phyloP scores from a whole-genome alignment of 805 yeast genomes.

The Starmerella scarabaei region DNA sequence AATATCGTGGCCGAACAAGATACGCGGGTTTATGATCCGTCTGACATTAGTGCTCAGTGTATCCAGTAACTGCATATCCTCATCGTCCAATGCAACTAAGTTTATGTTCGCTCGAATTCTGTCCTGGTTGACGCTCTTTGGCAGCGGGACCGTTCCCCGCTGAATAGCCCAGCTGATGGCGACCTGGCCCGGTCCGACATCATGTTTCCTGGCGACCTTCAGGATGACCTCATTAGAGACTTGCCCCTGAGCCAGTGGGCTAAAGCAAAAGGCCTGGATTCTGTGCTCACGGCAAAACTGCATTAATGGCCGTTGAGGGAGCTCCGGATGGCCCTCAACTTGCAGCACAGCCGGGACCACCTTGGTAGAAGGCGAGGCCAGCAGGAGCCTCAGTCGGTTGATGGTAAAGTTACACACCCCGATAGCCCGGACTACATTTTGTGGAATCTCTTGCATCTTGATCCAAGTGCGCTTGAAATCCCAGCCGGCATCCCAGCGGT shows the following conservation, averaged over 20 bases:
- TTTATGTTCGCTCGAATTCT: slow-evolving; percentile 39
- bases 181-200: slow-evolving; percentile 42
- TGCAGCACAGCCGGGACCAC: slow-evolving; percentile 58
- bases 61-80: slow-evolving; percentile 30
- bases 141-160: slow-evolving; percentile 49
- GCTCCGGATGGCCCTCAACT: slow-evolving; percentile 59
- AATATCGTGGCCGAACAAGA: slow-evolving; percentile 19
- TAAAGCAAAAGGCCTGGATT: slow-evolving; percentile 55
- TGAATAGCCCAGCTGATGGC: slow-evolving; percentile 50
- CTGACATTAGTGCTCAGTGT: slow-evolving; percentile 22
- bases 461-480: slow-evolving; percentile 47
- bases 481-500: slow-evolving; percentile 18
- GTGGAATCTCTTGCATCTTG: slow-evolving; percentile 45
- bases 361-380: slow-evolving; percentile 30
- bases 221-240: slow-evolving; percentile 38
- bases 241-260: slow-evolving; percentile 56
- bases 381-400: slow-evolving; percentile 37
- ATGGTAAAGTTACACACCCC: slow-evolving; percentile 61
- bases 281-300: slow-evolving; percentile 39
- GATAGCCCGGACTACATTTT: slow-evolving; percentile 44
- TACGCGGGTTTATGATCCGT: slow-evolving; percentile 17
- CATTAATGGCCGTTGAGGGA: slow-evolving; percentile 51
- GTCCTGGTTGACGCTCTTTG: slow-evolving; percentile 54
- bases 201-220: slow-evolving; percentile 45
- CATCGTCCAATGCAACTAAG: slow-evolving; percentile 31